phyloP scores from a whole-genome alignment of 2,329 filamentous ascomycete genomes.

The Pseudocercospora vitis region DNA sequence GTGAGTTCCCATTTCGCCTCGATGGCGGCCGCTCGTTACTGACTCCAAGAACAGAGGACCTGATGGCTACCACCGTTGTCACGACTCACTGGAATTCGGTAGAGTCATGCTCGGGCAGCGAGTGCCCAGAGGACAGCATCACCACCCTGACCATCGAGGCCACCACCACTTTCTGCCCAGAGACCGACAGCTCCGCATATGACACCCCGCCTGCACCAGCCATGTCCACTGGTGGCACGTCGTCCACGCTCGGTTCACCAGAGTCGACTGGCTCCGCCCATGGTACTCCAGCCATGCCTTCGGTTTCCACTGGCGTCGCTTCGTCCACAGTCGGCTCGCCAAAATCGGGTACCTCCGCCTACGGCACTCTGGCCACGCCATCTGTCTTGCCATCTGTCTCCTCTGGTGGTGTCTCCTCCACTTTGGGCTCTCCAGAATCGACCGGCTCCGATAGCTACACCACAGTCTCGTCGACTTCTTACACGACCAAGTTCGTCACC shows the following conservation, averaged over 20 bases:
- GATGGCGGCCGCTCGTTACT: background rate
- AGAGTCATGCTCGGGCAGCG: background rate
- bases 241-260: conserved; percentile 1
- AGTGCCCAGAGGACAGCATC: conserved; percentile 1
- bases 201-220: background rate
- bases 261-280: no score
- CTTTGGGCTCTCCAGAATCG: no score
- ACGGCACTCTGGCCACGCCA: no score
- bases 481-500: no score
- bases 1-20: no score
- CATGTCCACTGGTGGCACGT: background rate
- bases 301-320: background rate
- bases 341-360: no score
- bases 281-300: background rate
- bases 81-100: background rate
- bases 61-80: background rate
- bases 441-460: no score
- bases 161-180: background rate
- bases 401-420: no score
- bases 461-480: no score
- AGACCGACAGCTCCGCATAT: background rate
- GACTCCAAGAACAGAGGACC: background rate
- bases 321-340: conserved; percentile 7
- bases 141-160: background rate
- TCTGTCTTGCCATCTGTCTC: no score